Evolutionary conservation across 78 protist genomes (phyloP).

Genomic region (Protostelium mycophagum): DNA sequence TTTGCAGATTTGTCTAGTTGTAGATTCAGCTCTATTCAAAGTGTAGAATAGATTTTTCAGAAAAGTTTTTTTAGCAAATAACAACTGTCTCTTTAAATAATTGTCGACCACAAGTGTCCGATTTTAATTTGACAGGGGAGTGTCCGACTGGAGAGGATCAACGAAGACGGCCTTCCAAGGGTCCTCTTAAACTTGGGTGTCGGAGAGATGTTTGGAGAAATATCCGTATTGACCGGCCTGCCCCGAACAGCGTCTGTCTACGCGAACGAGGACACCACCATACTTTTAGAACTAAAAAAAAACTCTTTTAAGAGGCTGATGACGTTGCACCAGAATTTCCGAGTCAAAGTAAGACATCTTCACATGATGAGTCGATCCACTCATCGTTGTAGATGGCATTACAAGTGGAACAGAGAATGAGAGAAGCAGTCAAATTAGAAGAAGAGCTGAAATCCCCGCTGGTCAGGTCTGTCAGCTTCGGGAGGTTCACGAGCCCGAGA

Average conservation of each 20-base stretch:
- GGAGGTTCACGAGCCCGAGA: too few relatives aligned
- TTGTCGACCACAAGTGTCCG: neutral
- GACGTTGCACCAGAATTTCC: neutral
- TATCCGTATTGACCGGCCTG: conserved; percentile 18
- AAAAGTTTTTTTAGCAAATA: conserved; percentile 6
- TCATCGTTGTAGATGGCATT: neutral
- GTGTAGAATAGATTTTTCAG: conserved; percentile 45
- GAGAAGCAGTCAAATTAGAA: neutral
- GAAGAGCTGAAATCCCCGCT: neutral
- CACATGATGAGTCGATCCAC: too few relatives aligned
- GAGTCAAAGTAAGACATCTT: neutral
- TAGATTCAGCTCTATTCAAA: neutral
- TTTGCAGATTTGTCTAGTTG: conserved; percentile 10
- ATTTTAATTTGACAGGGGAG: neutral
- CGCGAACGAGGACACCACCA: neutral
- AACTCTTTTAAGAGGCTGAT: neutral
- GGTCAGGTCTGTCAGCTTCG: neutral
- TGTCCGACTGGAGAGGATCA: neutral
- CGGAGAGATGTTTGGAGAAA: conserved; percentile 47
- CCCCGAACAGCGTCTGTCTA: conserved; percentile 6
- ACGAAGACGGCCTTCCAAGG: neutral
- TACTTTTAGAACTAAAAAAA: neutral
- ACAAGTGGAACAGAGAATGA: neutral
- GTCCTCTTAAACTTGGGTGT: conserved; percentile 1
- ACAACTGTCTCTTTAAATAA: conserved; percentile 12